Evolutionary conservation across 768 basidiomycete genomes (phyloP).

Genomic region (Lactarius akahatsu): DNA sequence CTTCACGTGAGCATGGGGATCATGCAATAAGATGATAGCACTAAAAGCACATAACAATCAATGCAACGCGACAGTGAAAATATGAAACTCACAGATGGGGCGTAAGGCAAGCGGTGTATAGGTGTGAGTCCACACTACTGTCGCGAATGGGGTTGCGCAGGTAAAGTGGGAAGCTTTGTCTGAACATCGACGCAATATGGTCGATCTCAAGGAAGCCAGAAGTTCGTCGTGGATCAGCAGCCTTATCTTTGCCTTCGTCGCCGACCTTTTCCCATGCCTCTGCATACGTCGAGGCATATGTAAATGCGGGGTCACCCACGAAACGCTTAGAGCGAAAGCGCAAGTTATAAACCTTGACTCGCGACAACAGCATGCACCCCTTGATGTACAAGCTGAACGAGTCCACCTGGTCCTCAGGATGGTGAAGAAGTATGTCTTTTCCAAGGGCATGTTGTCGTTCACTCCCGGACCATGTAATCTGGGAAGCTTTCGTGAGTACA

Average conservation of each 20-base stretch:
- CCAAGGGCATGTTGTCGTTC: slow-evolving; percentile 68
- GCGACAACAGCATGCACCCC: slow-evolving; percentile 59
- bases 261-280: slow-evolving; percentile 23
- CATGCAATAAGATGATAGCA: slow-evolving; percentile 68
- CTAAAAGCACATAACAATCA: slow-evolving; percentile 38
- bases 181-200: slow-evolving; percentile 33
- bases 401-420: slow-evolving; percentile 63
- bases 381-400: slow-evolving; percentile 74
- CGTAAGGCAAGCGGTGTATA: slow-evolving; percentile 31
- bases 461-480: slow-evolving; percentile 50
- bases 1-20: slow-evolving; percentile 67
- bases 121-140: slow-evolving; percentile 43
- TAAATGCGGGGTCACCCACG: slow-evolving; percentile 53
- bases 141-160: slow-evolving; percentile 38
- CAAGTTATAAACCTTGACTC: slow-evolving; percentile 62
- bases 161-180: slow-evolving; percentile 33
- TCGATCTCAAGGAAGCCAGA: slow-evolving; percentile 36
- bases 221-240: slow-evolving; percentile 36
- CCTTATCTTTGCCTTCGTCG: slow-evolving; percentile 9
- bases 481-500: slow-evolving; percentile 33
- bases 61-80: slow-evolving; percentile 34
- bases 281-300: slow-evolving; percentile 32
- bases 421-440: slow-evolving; percentile 55
- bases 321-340: slow-evolving; percentile 63
- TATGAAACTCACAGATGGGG: slow-evolving; percentile 35